Percentiles rank a stretch among this genome's conserved stretches.
Evolutionary conservation across 225 moss, liverwort and hornwort genomes (phyloP).

Genomic region (Neckera pumila): DNA sequence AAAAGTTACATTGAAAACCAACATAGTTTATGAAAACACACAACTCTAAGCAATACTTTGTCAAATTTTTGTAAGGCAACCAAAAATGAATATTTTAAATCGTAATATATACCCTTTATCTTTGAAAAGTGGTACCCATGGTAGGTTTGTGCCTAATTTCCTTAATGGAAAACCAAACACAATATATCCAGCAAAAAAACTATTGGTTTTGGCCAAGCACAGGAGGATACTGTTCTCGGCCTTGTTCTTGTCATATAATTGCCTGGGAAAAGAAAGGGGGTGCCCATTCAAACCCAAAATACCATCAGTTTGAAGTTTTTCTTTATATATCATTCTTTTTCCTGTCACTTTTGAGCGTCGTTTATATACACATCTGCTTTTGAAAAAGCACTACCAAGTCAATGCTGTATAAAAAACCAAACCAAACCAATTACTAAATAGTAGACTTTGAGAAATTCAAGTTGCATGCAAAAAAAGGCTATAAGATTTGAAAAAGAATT

Average conservation of each 20-base stretch:
- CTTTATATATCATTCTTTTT: background rate
- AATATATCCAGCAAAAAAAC: constrained; percentile 15
- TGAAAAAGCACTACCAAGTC: background rate
- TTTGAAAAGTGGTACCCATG: constrained; percentile 11
- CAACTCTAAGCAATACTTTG: background rate
- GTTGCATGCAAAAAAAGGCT: background rate
- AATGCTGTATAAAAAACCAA: background rate
- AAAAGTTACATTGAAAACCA: background rate
- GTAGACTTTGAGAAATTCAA: background rate
- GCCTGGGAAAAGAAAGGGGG: constrained; percentile 22
- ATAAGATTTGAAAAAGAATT: background rate
- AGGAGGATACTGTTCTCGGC: constrained; percentile 12
- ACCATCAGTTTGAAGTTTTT: constrained; percentile 15
- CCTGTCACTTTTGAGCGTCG: background rate
- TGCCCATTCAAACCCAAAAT: constrained; percentile 23
- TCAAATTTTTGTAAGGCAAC: too few relatives aligned
- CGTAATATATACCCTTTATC: background rate
- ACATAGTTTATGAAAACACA: background rate
- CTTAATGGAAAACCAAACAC: constrained; percentile 19
- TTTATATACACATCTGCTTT: constrained; percentile 21
- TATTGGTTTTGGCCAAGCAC: constrained; percentile 12
- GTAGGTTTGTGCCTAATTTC: background rate
- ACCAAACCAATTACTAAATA: background rate
- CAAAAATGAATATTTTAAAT: background rate
- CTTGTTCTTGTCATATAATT: background rate